Conservation (phyloP, 495 filamentous ascomycete genomes). For the Niebla homalea region DNA sequence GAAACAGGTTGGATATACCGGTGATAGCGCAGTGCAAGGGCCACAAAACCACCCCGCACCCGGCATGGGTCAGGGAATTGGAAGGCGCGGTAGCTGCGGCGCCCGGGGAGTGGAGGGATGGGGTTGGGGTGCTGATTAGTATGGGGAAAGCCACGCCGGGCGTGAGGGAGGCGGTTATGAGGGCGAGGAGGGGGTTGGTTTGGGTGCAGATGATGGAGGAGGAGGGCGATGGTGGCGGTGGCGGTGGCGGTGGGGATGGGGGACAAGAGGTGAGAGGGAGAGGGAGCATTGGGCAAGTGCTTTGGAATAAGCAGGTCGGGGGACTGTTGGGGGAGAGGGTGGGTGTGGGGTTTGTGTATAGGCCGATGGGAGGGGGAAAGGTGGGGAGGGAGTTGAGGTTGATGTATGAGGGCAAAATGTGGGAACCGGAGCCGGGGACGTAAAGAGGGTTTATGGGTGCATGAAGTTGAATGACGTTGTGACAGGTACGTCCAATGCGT, state of each 20-base stretch:
- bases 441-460: not conserved
- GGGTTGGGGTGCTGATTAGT: constrained; percentile 49
- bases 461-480: no score
- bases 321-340: constrained; percentile 50
- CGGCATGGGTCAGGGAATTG: constrained; percentile 64
- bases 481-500: no score
- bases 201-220: constrained; percentile 34
- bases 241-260: constrained; percentile 11
- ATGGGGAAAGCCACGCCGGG: constrained; percentile 42
- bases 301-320: constrained; percentile 57
- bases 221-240: constrained; percentile 23
- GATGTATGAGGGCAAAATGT: constrained; percentile 10
- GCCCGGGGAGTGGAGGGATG: constrained; percentile 50
- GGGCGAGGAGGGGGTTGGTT: constrained; percentile 53
- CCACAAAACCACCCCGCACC: constrained; percentile 38
- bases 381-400: constrained; percentile 12
- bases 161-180: constrained; percentile 50
- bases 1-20: constrained; percentile 24
- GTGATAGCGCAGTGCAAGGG: constrained; percentile 79
- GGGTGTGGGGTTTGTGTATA: constrained; percentile 44
- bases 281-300: constrained; percentile 43
- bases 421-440: constrained; percentile 1
- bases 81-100: constrained; percentile 66
- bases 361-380: constrained; percentile 1
- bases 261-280: constrained; percentile 37